Conservation (phyloP, 352 stramenopile species). For the Phytophthora sp. region DNA sequence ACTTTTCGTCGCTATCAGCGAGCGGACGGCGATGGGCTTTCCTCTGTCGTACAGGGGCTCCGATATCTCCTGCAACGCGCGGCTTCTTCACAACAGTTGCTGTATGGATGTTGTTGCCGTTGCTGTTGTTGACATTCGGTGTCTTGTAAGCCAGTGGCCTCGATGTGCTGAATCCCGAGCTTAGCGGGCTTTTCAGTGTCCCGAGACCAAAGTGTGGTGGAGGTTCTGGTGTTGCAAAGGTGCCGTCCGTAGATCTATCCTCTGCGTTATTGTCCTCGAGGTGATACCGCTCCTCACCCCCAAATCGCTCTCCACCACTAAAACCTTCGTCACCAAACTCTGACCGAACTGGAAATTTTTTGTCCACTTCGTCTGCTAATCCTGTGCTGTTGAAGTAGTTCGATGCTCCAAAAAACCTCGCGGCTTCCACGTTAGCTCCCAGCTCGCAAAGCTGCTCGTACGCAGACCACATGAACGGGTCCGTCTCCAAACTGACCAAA, state of each 20-base stretch:
- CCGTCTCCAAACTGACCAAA: slow-evolving; percentile 82
- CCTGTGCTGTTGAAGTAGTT: slow-evolving; percentile 50
- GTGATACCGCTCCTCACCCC: slow-evolving; percentile 10
- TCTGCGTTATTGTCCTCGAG: slow-evolving; percentile 38
- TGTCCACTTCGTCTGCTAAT: not conserved
- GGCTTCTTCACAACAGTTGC: slow-evolving; percentile 63
- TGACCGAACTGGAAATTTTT: slow-evolving; percentile 2
- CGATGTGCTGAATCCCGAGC: slow-evolving; percentile 1
- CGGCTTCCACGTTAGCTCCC: slow-evolving; percentile 73
- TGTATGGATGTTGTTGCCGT: slow-evolving; percentile 19
- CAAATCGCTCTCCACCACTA: slow-evolving; percentile 1
- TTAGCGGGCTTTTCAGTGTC: slow-evolving; percentile 25
- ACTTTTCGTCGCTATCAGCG: slow-evolving; percentile 62
- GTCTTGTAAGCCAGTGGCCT: slow-evolving; percentile 42
- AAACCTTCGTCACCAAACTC: slow-evolving; percentile 10
- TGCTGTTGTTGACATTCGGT: slow-evolving; percentile 27
- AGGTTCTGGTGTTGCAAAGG: slow-evolving; percentile 40
- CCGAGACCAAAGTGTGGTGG: slow-evolving; percentile 26
- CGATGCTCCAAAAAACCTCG: slow-evolving; percentile 63
- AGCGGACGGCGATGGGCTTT: slow-evolving; percentile 61
- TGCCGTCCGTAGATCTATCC: slow-evolving; percentile 25
- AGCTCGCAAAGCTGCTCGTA: slow-evolving; percentile 95
- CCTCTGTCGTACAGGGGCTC: slow-evolving; percentile 45
- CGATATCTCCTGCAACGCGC: slow-evolving; percentile 39
- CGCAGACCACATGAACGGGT: slow-evolving; percentile 92